Evolutionary conservation across 768 basidiomycete genomes (phyloP), one percentile per base, ranked within the genome.

Genomic region (Pleurotus tuber-regium): DNA sequence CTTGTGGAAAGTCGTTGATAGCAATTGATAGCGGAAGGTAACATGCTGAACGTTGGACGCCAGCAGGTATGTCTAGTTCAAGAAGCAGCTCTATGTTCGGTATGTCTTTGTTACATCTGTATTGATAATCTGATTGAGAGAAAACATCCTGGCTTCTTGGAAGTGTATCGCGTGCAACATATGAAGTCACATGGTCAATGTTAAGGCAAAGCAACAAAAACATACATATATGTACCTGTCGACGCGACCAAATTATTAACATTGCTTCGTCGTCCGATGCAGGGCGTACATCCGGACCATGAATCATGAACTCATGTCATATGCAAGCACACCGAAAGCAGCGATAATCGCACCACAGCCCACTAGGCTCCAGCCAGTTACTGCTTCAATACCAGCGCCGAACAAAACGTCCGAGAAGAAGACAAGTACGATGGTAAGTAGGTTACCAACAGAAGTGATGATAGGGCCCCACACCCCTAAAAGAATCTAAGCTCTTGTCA

Each of bases 341-440:
- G 78, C 70, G 9, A 92, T 79, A 57, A 98, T 96, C 59, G 85
- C 77, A 16, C 80, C 79, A 44, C 87, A 87, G 6, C 95, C 95
- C 9, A 85, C 39, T 16, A 94, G 55, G 50, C 90, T 89, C 78
- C 86, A 87, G 2, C 78, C 21, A 0, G 86, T 91, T 52, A 93
- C 63, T 1, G 78, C 72, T 30, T 82, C 76, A 31, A 77, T 64
- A 2, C 79, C 83, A 46, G 77, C 75, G 18, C 90, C 84, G 54
- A 93, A 86, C 14, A 86, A 57, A 6, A 87, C 74, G 67, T 98
- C 94, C 35, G 87, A 82, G 12, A 91, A 60, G 41, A 93, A 80
- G 11, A 93, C 89, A 43, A 97, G 77, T 30, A 96, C 90, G 57
- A 96, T 95, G 4, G 94, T 94, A n/a, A 96, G 76, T n/a, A 98